Evolutionary conservation across 768 basidiomycete species (phyloP).

Genomic region (Mrakia gelida): DNA sequence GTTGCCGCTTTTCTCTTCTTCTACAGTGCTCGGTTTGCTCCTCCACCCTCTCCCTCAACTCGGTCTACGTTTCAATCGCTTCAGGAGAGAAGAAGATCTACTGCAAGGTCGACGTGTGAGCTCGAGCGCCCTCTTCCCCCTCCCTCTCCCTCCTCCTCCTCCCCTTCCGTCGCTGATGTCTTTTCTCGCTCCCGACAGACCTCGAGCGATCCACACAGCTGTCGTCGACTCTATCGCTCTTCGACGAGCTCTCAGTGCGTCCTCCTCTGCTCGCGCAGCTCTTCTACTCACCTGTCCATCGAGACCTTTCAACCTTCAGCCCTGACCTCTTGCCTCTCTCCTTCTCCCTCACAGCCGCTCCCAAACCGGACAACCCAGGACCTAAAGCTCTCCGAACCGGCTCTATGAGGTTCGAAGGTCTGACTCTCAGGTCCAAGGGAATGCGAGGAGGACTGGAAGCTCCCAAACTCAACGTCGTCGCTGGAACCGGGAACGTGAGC

Average conservation of each 20-base stretch:
- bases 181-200: background rate
- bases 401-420: slow-evolving; percentile 23
- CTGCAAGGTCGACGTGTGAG: slow-evolving; percentile 19
- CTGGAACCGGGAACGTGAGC: background rate
- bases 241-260: slow-evolving; percentile 11
- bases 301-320: too few species aligned
- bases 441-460: slow-evolving; percentile 13
- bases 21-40: slow-evolving; percentile 22
- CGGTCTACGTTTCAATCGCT: slow-evolving; percentile 10
- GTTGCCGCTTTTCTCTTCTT: background rate
- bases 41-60: slow-evolving; percentile 21
- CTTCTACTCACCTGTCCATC: too few species aligned
- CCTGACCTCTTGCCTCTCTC: too few species aligned
- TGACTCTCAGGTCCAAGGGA: slow-evolving; percentile 9
- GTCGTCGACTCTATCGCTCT: slow-evolving; percentile 27
- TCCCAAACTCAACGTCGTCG: slow-evolving; percentile 3
- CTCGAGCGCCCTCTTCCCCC: too few species aligned
- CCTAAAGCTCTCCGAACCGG: slow-evolving; percentile 8
- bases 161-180: too few species aligned
- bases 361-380: background rate
- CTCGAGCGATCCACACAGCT: slow-evolving; percentile 14
- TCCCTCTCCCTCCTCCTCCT: too few species aligned
- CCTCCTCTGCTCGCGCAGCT: too few species aligned
- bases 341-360: background rate
- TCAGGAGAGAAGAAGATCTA: slow-evolving; percentile 25